Evolutionary conservation across 805 yeast species (phyloP).

Genomic region (Metschnikowia reukaufii): DNA sequence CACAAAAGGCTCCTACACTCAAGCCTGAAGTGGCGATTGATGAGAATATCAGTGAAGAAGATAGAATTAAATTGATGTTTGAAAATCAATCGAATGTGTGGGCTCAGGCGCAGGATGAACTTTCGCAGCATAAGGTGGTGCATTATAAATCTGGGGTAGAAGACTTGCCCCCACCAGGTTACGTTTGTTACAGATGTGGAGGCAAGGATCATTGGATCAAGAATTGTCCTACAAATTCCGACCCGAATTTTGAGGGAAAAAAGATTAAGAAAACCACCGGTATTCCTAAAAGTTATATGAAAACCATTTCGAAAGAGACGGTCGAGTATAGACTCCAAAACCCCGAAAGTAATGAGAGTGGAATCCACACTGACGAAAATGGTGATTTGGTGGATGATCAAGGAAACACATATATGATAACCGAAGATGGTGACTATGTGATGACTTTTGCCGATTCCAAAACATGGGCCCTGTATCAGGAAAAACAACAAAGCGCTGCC

Average conservation of each 20-base stretch:
- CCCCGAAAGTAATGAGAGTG: slow-evolving; percentile 27
- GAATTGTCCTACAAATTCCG: slow-evolving; percentile 91
- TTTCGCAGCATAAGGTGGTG: slow-evolving; percentile 83
- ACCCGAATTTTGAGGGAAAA: slow-evolving; percentile 92
- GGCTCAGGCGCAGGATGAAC: slow-evolving; percentile 89
- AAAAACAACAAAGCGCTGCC: slow-evolving; percentile 54
- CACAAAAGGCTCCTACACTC: slow-evolving; percentile 13
- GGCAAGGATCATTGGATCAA: slow-evolving; percentile 91
- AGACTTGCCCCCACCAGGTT: slow-evolving; percentile 91
- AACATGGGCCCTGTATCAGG: slow-evolving; percentile 86
- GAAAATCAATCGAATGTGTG: slow-evolving; percentile 92
- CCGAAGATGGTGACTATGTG: slow-evolving; percentile 93
- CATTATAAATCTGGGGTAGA: slow-evolving; percentile 56
- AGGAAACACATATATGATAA: slow-evolving; percentile 70
- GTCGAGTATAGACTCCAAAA: slow-evolving; percentile 50
- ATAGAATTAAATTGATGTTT: slow-evolving; percentile 85
- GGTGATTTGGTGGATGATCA: slow-evolving; percentile 46
- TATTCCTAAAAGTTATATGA: slow-evolving; percentile 90
- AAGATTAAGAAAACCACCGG: slow-evolving; percentile 92
- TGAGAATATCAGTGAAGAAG: slow-evolving; percentile 71
- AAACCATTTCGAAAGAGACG: slow-evolving; percentile 78
- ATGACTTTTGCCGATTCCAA: slow-evolving; percentile 92
- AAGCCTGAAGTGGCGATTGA: slow-evolving; percentile 28
- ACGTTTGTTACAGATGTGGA: slow-evolving; percentile 95
- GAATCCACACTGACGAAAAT: slow-evolving; percentile 38